Conservation (phyloP, 257 asterid species). For the Mentha longifolia region DNA sequence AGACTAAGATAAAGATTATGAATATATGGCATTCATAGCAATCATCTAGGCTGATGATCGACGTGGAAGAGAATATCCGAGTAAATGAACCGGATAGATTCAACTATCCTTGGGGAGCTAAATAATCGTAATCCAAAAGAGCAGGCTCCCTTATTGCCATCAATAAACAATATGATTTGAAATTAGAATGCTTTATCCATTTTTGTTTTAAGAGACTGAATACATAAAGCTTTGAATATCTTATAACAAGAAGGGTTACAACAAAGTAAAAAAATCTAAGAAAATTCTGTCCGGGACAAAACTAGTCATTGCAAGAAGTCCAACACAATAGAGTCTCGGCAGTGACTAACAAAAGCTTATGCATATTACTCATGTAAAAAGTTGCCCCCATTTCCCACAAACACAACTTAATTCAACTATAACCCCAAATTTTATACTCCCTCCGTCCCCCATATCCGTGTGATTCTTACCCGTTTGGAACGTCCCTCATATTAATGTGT, state of each 20-base stretch:
- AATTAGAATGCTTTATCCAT: too few species aligned
- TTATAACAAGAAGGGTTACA: background rate
- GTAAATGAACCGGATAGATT: background rate
- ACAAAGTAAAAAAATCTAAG: background rate
- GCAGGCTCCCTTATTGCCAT: background rate
- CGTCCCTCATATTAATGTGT: too few species aligned
- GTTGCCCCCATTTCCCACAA: background rate
- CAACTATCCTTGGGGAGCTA: background rate
- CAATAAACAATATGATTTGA: background rate
- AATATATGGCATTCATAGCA: background rate
- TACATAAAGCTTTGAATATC: background rate
- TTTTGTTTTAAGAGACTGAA: background rate
- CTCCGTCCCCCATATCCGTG: too few species aligned
- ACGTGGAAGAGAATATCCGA: background rate
- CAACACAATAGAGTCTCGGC: background rate
- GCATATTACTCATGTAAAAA: background rate
- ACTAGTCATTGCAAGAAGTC: background rate
- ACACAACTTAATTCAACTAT: background rate
- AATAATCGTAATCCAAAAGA: background rate
- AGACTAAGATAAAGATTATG: background rate
- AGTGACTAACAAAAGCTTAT: background rate
- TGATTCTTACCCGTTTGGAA: too few species aligned
- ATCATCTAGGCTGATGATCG: background rate
- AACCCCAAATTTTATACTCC: background rate
- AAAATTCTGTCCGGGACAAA: background rate